Conservation (phyloP, 495 filamentous ascomycete species). For the Lophiostoma macrostomum region DNA sequence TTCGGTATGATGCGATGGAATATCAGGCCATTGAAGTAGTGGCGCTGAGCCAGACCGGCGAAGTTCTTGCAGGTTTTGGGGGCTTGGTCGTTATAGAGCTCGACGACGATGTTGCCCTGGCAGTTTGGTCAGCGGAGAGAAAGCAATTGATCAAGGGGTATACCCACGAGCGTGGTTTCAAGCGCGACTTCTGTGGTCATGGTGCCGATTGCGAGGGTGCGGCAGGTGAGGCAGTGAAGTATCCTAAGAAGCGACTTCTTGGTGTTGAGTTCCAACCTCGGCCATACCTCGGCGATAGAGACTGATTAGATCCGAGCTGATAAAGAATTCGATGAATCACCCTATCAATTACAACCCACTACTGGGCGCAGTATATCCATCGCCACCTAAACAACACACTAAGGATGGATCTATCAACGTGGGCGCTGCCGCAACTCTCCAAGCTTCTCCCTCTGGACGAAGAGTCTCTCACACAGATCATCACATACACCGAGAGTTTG, state of each 20-base stretch:
- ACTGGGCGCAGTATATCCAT: background rate
- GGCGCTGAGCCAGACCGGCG: slow-evolving; percentile 66
- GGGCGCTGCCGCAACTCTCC: slow-evolving; percentile 68
- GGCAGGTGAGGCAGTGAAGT: too few species aligned
- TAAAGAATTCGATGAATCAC: slow-evolving; percentile 5
- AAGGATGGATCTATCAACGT: slow-evolving; percentile 33
- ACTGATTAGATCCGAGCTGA: background rate
- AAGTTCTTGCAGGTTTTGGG: slow-evolving; percentile 92
- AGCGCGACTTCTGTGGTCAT: slow-evolving; percentile 77
- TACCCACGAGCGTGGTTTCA: slow-evolving; percentile 76
- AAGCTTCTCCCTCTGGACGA: slow-evolving; percentile 80
- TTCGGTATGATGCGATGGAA: slow-evolving; percentile 95
- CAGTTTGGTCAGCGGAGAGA: slow-evolving; percentile 11
- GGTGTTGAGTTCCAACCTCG: background rate
- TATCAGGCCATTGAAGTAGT: slow-evolving; percentile 80
- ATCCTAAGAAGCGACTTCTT: background rate
- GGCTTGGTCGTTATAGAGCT: slow-evolving; percentile 82
- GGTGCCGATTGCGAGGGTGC: too few species aligned
- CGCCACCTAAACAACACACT: background rate
- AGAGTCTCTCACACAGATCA: slow-evolving; percentile 72
- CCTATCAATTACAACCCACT: too few species aligned
- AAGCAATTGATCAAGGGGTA: background rate
- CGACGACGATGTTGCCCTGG: slow-evolving; percentile 77
- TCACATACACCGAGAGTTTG: slow-evolving; percentile 71
- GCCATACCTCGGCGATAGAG: background rate